These are phyloP conservation scores for Capsicum chinense DNA, from an alignment of 257 asterid species.

Conservation along the genomic window DNA sequence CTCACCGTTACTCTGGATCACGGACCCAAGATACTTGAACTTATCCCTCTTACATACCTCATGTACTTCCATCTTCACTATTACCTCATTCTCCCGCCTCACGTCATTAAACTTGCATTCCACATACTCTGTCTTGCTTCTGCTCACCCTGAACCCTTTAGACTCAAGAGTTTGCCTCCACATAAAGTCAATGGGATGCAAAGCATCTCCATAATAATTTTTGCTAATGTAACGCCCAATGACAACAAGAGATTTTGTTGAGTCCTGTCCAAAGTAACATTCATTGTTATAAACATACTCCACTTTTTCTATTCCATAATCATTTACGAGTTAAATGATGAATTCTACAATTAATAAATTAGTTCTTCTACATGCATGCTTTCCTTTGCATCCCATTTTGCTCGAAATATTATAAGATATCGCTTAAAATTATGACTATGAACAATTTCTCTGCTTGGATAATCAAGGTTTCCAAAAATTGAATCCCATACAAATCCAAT, in stretches of 20 bases:
- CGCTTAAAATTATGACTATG: conserved; percentile 96
- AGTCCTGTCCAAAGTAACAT: conserved; percentile 58
- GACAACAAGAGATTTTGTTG: conserved; percentile 85
- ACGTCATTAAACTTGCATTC: no score
- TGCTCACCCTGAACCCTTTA: no score
- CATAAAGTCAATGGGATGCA: conserved; percentile 96
- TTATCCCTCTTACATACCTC: no score
- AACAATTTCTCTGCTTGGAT: conserved; percentile 94
- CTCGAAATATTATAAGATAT: conserved; percentile 88
- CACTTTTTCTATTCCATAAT: neutral
- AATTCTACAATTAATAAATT: neutral
- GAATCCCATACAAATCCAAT: conserved; percentile 91
- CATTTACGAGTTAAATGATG: neutral
- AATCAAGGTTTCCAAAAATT: conserved; percentile 78
- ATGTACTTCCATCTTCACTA: no score
- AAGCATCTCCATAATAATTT: conserved; percentile 82
- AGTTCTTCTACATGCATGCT: conserved; percentile 16
- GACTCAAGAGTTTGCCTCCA: no score
- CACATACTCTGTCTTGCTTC: no score
- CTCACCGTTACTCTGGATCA: no score
- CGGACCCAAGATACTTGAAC: no score
- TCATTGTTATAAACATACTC: neutral
- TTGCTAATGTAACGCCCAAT: conserved; percentile 97
- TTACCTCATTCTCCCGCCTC: no score
- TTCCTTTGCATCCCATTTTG: conserved; percentile 99